A percentile compares a stretch with the other conserved stretches of the same genome.
phyloP scores from a whole-genome alignment of 2,329 filamentous ascomycete species.

The Bipolaris victoriae region DNA sequence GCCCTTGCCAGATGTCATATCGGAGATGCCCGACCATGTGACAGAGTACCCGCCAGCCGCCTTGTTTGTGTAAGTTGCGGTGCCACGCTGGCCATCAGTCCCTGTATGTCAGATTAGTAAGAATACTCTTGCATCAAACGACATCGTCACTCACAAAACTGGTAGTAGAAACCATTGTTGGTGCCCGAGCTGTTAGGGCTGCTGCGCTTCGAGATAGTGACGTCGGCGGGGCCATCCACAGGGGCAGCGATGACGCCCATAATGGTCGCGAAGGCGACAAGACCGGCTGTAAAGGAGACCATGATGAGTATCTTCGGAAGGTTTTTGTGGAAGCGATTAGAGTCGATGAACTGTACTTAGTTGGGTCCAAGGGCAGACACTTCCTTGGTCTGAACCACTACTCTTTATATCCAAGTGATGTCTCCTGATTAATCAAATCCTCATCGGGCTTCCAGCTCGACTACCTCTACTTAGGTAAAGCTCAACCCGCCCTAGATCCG shows the following conservation, averaged over 20 bases:
- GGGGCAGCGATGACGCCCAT: background rate
- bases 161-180: slow-evolving; percentile 1
- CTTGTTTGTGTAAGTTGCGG: background rate
- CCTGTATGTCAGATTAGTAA: background rate
- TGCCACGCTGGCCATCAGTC: background rate
- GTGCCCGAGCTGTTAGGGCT: background rate
- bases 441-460: background rate
- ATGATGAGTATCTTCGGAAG: background rate
- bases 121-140: background rate
- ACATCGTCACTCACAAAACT: background rate
- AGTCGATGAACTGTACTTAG: background rate
- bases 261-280: background rate
- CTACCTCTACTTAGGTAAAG: too few relatives aligned
- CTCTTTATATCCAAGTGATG: background rate
- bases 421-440: background rate
- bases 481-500: background rate
- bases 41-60: slow-evolving; percentile 1
- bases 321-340: background rate
- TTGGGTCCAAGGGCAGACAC: background rate
- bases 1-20: background rate
- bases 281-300: background rate
- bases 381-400: background rate
- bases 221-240: background rate
- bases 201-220: background rate
- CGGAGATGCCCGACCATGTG: background rate